Evolutionary conservation across 148 eudicot genomes (phyloP).

Genomic region (Chenopodium quinoa): DNA sequence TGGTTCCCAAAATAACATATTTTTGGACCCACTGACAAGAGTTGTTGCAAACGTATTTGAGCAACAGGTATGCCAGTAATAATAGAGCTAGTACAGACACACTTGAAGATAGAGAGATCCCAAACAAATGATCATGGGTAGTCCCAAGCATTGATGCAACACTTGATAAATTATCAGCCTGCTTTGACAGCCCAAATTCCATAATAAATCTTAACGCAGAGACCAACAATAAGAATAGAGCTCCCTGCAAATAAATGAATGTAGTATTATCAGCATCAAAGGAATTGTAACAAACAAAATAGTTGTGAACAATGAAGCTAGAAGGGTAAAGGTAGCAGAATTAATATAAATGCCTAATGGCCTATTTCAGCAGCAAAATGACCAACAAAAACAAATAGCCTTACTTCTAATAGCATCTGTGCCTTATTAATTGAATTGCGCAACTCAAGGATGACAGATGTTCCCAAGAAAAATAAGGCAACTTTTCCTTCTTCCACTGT

Average conservation of each 20-base stretch:
- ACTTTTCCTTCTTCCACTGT: slow-evolving; percentile 98
- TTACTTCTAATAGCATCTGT: slow-evolving; percentile 65
- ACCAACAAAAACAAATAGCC: slow-evolving; percentile 23
- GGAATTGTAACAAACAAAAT: not conserved
- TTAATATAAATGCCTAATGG: not conserved
- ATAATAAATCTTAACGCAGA: slow-evolving; percentile 56
- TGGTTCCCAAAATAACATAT: slow-evolving; percentile 51
- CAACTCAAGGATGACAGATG: slow-evolving; percentile 56
- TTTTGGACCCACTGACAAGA: slow-evolving; percentile 37
- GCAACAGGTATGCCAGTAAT: slow-evolving; percentile 49
- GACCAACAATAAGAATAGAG: slow-evolving; percentile 47
- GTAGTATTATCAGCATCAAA: not conserved
- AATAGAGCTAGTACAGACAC: slow-evolving; percentile 52
- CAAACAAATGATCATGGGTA: slow-evolving; percentile 41
- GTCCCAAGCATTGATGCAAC: slow-evolving; percentile 45
- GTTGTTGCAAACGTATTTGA: slow-evolving; percentile 34
- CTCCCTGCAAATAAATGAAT: slow-evolving; percentile 53
- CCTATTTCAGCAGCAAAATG: not conserved
- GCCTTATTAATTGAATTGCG: slow-evolving; percentile 54
- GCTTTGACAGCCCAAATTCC: slow-evolving; percentile 84
- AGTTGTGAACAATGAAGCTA: not conserved
- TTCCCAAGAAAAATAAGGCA: slow-evolving; percentile 72
- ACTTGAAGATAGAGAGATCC: slow-evolving; percentile 44
- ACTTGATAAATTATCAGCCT: slow-evolving; percentile 45
- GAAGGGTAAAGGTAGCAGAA: not conserved